phyloP scores from a whole-genome alignment of 371 early-diverging fungal genomes.

The Mucor irregularis region DNA sequence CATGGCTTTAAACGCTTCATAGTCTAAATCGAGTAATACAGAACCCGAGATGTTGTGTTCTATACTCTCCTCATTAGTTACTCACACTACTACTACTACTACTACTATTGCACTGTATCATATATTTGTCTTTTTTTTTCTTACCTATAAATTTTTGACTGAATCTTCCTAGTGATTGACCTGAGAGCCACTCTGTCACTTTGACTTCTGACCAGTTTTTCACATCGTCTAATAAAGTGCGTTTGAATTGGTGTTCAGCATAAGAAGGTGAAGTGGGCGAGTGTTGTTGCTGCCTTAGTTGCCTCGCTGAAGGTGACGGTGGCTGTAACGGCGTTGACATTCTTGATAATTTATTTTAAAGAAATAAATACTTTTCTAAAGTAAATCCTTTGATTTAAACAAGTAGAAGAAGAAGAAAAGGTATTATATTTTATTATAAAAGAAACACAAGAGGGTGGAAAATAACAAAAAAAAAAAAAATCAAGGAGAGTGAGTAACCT shows the following conservation, averaged over 20 bases:
- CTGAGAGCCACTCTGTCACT: constrained; percentile 78
- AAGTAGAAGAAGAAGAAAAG: constrained; percentile 1
- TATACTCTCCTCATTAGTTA: too few species aligned
- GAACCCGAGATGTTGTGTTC: constrained; percentile 81
- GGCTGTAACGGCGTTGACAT: constrained; percentile 20
- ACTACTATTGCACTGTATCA: too few species aligned
- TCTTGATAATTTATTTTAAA: not conserved
- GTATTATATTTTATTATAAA: too few species aligned
- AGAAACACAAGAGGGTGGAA: too few species aligned
- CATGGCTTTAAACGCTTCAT: constrained; percentile 80
- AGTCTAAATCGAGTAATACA: constrained; percentile 79
- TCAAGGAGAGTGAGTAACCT: too few species aligned
- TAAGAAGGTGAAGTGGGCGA: constrained; percentile 59
- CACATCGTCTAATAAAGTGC: constrained; percentile 51
- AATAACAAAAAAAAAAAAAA: too few species aligned
- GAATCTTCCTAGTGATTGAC: constrained; percentile 70
- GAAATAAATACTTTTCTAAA: not conserved
- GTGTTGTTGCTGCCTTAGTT: constrained; percentile 36
- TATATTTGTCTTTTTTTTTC: not conserved
- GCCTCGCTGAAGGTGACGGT: constrained; percentile 24
- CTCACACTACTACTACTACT: too few species aligned
- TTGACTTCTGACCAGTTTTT: constrained; percentile 69
- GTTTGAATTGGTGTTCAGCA: constrained; percentile 31
- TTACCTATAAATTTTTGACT: constrained; percentile 64
- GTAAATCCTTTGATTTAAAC: not conserved